Evolutionary conservation across 2,329 filamentous ascomycete species (phyloP).

Genomic region (Phoma sp.): DNA sequence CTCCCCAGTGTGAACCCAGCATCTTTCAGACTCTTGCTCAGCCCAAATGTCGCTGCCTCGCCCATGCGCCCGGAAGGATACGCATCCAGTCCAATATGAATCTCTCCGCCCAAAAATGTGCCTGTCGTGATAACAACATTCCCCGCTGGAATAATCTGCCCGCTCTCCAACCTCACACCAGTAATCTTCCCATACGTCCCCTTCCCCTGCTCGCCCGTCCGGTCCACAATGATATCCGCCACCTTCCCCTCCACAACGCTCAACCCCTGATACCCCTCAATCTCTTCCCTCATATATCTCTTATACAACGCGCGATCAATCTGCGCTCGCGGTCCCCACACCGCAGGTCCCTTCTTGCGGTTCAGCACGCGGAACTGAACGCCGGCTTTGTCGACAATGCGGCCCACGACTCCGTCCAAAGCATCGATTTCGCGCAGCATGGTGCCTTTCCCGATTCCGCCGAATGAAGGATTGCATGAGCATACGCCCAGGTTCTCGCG

Average conservation of each 20-base stretch:
- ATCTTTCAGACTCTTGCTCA: conserved; percentile 87
- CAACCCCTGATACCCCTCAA: conserved; percentile 77
- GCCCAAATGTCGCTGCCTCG: conserved; percentile 87
- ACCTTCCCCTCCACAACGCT: conserved; percentile 85
- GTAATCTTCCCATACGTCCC: conserved; percentile 73
- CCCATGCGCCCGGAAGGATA: conserved; percentile 92
- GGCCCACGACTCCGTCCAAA: conserved; percentile 84
- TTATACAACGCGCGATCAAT: conserved; percentile 92
- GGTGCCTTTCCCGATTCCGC: conserved; percentile 97
- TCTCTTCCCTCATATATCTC: conserved; percentile 86
- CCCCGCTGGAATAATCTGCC: conserved; percentile 78
- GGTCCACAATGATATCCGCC: conserved; percentile 83
- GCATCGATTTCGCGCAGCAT: conserved; percentile 96
- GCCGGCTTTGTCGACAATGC: conserved; percentile 90
- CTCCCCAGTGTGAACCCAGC: conserved; percentile 89
- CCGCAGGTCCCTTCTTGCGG: conserved; percentile 86
- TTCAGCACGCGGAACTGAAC: conserved; percentile 95
- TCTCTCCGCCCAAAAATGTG: conserved; percentile 93
- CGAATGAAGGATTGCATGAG: conserved; percentile 96
- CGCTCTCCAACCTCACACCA: conserved; percentile 85
- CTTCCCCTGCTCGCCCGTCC: conserved; percentile 54
- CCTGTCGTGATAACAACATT: conserved; percentile 94
- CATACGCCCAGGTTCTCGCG: conserved; percentile 90
- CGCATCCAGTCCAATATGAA: conserved; percentile 86
- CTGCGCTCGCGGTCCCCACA: conserved; percentile 96